Base-by-base conservation (phyloP, 805 yeast genomes). In the Yarrowia divulgata region DNA sequence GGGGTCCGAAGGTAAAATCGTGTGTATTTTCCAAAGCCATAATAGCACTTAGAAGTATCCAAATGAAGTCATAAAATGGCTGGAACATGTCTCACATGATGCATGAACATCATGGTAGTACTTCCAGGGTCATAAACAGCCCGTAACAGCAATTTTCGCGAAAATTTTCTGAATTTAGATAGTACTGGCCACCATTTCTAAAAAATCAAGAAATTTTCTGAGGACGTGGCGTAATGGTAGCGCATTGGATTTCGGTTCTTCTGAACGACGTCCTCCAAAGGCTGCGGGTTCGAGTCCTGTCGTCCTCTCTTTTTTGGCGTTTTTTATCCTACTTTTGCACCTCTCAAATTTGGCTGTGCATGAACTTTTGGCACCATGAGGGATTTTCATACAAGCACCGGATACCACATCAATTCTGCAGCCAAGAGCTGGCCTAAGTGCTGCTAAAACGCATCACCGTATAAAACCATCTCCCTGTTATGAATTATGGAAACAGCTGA, bases 261-360 rank as follows among this genome's bases (percentile, higher is more conserved):
- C 57, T 50, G 57, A 50, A 50, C 57, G 57, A 50, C 57, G 57
- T 50, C 57, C 57, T 50, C 57, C 57, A 50, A 50, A 50, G 57
- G 57, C 57, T 50, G 57, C 57, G 57, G 57, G 57, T 50, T 50
- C 57, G 57, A 54, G 58, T 54, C 58, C 58, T 54, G 58, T 54
- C 58, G 58, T 54, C 58, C 58, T 54, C 58, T 54, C 10, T 54
- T 54, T 54, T 52, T 34, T 48, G 23, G n/a, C n/a, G 8, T 49
- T 32, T 48, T 29, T 49, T 29, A 10, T 35, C 7, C 1, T 35
- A 10, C 12, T 8, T 10, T n/a, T n/a, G n/a, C n/a, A n/a, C n/a
- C n/a, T n/a, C n/a, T 35, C 9, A 2, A 1, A 10, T 39, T 39
- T 39, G 14, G 45, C 19, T 2, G 45, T 16, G 19, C 45, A 42